Conservation (phyloP, 352 stramenopile genomes). For the Peronosclerospora sorghi region DNA sequence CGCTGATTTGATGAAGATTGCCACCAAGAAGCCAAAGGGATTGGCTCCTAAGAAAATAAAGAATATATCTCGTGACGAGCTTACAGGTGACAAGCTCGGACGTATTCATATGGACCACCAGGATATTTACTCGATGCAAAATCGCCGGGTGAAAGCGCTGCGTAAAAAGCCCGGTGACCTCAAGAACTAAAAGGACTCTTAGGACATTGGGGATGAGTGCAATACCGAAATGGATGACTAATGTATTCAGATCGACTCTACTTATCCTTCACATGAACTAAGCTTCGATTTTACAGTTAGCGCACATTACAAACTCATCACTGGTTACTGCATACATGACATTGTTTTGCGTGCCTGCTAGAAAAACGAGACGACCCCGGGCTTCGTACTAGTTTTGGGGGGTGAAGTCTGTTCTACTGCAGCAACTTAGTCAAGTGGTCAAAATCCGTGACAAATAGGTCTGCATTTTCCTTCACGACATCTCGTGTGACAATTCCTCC, state of each 20-base stretch:
- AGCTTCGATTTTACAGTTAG: too few relatives aligned
- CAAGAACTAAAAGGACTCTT: slow-evolving; percentile 37
- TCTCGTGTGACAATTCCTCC: slow-evolving; percentile 92
- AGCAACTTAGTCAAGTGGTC: slow-evolving; percentile 68
- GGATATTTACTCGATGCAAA: slow-evolving; percentile 94
- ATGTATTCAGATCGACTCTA: slow-evolving; percentile 19
- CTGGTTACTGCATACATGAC: background rate
- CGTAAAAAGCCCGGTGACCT: slow-evolving; percentile 73
- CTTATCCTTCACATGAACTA: slow-evolving; percentile 25
- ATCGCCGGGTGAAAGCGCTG: slow-evolving; percentile 91
- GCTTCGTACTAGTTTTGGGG: background rate
- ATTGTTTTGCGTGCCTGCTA: background rate
- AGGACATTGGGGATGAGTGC: slow-evolving; percentile 16
- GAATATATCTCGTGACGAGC: slow-evolving; percentile 94
- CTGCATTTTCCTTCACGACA: slow-evolving; percentile 87
- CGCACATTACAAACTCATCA: background rate
- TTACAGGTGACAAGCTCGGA: slow-evolving; percentile 96
- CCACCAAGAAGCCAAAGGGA: slow-evolving; percentile 90
- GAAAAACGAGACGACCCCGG: background rate
- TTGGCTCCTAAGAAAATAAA: slow-evolving; percentile 94
- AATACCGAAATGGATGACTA: slow-evolving; percentile 41
- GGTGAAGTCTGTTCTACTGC: slow-evolving; percentile 16
- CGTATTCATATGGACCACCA: slow-evolving; percentile 97
- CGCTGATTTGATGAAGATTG: slow-evolving; percentile 91
- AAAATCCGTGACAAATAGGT: slow-evolving; percentile 98